Conservation (phyloP, 2,329 filamentous ascomycete genomes). For the Exophiala sp. region DNA sequence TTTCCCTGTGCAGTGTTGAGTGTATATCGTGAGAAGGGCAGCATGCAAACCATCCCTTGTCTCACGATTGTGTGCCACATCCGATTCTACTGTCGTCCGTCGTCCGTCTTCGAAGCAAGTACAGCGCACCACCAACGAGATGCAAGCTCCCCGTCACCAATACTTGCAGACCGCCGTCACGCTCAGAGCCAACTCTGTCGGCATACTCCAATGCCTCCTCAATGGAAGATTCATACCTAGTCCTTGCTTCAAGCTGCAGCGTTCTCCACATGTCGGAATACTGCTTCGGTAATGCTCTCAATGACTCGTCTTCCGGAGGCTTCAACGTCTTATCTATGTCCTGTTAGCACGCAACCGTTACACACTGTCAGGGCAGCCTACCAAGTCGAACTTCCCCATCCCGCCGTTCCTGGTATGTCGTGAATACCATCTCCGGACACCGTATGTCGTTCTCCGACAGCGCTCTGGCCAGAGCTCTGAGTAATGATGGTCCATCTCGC, state of each 20-base stretch:
- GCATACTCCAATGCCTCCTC: constrained; percentile 5
- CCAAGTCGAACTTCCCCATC: constrained; percentile 2
- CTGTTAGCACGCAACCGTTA: neutral
- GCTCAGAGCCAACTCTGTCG: neutral
- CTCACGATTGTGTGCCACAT: too few relatives aligned
- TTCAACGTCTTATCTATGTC: neutral
- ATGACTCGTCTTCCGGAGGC: neutral
- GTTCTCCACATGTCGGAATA: constrained; percentile 2
- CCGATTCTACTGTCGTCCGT: too few relatives aligned
- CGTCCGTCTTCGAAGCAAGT: neutral
- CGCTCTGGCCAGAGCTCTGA: neutral
- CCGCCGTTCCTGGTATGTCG: constrained; percentile 4
- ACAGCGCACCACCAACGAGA: constrained; percentile 71
- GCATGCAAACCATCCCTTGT: too few relatives aligned
- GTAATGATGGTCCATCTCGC: neutral
- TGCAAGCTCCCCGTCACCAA: constrained; percentile 81
- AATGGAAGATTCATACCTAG: neutral
- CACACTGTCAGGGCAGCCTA: neutral
- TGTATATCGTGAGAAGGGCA: too few relatives aligned
- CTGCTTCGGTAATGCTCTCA: neutral
- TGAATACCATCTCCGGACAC: neutral
- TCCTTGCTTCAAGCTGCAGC: neutral
- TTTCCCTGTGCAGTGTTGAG: too few relatives aligned
- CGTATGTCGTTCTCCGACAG: neutral
- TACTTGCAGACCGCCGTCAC: neutral